These are phyloP conservation scores for Amaranthus palmeri DNA, from an alignment of 148 eudicot species.

Conservation along the genomic window DNA sequence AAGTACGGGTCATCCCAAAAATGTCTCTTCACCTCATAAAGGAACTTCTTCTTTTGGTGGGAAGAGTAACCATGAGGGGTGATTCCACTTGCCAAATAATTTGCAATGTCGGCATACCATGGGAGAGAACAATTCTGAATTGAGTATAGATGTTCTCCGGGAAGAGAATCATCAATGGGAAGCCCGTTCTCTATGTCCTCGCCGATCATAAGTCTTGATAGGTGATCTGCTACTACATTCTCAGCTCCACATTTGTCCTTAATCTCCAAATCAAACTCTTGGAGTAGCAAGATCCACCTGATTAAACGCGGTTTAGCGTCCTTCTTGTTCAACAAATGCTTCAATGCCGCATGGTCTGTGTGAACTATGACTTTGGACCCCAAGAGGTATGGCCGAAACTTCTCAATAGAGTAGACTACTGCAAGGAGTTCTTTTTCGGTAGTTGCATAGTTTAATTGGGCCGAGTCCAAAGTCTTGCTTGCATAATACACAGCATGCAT, in stretches of 20 bases:
- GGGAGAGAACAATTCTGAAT: background rate
- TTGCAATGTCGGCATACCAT: background rate
- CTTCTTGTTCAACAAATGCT: too few species aligned
- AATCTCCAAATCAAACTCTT: too few species aligned
- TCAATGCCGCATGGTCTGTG: too few species aligned
- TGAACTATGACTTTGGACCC: too few species aligned
- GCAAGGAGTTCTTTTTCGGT: too few species aligned
- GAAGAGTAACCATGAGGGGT: background rate
- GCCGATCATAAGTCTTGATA: background rate
- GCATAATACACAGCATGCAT: too few species aligned
- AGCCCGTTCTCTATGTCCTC: background rate
- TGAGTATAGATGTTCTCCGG: background rate
- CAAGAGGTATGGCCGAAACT: too few species aligned
- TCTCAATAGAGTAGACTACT: too few species aligned
- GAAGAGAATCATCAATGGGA: background rate
- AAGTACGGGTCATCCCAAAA: background rate
- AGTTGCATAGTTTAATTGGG: too few species aligned
- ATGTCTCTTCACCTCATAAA: background rate
- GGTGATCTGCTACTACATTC: background rate
- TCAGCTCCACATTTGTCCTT: background rate
- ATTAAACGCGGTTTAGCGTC: too few species aligned
- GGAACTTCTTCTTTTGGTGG: background rate
- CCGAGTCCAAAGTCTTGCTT: too few species aligned
- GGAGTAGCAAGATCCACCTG: too few species aligned
- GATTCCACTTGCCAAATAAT: background rate